Percentiles rank a stretch among this genome's conserved stretches.
Evolutionary conservation across 2,329 filamentous ascomycete genomes (phyloP).

Genomic region (Phaeosphaeria sp.): DNA sequence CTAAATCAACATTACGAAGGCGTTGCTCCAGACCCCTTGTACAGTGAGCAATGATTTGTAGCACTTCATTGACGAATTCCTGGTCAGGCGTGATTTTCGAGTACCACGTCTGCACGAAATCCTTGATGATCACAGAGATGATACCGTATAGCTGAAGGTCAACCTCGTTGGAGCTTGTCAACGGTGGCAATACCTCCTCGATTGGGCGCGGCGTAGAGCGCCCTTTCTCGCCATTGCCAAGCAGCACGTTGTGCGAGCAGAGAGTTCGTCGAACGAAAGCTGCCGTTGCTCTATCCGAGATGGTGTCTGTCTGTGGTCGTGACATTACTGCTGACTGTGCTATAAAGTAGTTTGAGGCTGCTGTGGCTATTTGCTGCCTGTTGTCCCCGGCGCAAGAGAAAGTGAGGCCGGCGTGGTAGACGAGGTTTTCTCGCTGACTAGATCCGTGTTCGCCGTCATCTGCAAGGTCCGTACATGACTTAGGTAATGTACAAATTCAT

Average conservation of each 20-base stretch:
- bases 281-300: constrained; percentile 79
- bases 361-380: constrained; percentile 19
- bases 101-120: constrained; percentile 95
- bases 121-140: constrained; percentile 85
- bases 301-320: constrained; percentile 45
- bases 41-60: constrained; percentile 91
- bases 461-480: constrained; percentile 24
- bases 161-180: constrained; percentile 93
- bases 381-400: constrained; percentile 12
- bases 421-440: constrained; percentile 30
- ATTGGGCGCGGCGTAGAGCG: constrained; percentile 70
- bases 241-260: constrained; percentile 68
- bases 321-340: constrained; percentile 25
- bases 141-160: constrained; percentile 93
- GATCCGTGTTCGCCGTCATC: constrained; percentile 38
- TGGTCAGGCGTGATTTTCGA: constrained; percentile 89
- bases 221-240: constrained; percentile 58
- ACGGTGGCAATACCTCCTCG: constrained; percentile 82
- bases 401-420: constrained; percentile 23
- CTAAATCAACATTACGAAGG: constrained; percentile 80
- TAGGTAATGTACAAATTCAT: background rate
- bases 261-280: constrained; percentile 83
- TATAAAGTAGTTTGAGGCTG: constrained; percentile 18
- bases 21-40: constrained; percentile 87
- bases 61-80: constrained; percentile 82